These are phyloP conservation scores for Silene coronaria DNA, from an alignment of 179 eudicot genomes.

Conservation along the genomic window DNA sequence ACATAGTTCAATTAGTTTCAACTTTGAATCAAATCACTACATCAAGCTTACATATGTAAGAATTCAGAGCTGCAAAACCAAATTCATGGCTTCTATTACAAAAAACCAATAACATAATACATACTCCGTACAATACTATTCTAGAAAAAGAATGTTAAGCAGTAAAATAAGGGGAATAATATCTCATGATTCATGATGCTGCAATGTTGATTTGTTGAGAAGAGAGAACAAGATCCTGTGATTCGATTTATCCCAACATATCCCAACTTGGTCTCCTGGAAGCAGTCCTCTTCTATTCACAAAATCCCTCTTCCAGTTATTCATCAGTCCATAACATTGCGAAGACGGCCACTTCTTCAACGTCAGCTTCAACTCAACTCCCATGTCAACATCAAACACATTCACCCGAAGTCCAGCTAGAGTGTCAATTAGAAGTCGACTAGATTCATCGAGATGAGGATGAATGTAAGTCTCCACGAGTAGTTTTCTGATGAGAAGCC, in stretches of 20 bases:
- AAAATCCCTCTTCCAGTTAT: neutral
- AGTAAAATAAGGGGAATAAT: too few relatives aligned
- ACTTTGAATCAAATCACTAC: neutral
- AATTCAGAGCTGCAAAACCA: too few relatives aligned
- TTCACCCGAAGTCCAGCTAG: neutral
- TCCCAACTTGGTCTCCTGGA: neutral
- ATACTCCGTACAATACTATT: too few relatives aligned
- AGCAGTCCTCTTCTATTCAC: neutral
- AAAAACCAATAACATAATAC: too few relatives aligned
- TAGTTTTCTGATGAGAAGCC: neutral
- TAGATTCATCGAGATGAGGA: neutral
- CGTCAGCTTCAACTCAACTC: neutral
- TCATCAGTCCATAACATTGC: neutral
- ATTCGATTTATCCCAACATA: neutral
- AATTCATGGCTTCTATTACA: too few relatives aligned
- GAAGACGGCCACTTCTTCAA: slow-evolving; percentile 3
- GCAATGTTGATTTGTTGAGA: neutral
- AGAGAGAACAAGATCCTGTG: neutral
- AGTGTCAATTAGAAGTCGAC: neutral
- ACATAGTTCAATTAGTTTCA: neutral
- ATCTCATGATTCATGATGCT: neutral
- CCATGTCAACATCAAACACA: neutral
- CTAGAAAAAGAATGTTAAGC: neutral
- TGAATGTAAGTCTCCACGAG: neutral
- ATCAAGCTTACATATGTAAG: neutral